Percentiles rank a stretch among this genome's conserved stretches.
phyloP scores from a whole-genome alignment of 768 basidiomycete species.

The Auriculariales sp. region DNA sequence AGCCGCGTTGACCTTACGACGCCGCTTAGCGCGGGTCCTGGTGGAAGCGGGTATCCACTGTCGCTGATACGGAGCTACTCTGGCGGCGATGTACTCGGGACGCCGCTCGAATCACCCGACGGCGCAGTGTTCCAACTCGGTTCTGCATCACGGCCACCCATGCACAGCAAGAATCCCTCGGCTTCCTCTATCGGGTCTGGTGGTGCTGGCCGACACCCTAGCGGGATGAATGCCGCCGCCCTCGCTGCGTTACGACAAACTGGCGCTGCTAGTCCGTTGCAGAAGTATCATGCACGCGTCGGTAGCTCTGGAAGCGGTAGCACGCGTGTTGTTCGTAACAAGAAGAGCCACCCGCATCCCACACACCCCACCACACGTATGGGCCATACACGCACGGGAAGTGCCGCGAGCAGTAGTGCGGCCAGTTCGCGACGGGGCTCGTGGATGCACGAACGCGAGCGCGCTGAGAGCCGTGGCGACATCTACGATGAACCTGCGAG shows the following conservation, averaged over 20 bases:
- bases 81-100: neutral
- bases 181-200: neutral
- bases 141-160: neutral
- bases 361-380: slow-evolving; percentile 52
- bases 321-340: slow-evolving; percentile 61
- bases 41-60: neutral
- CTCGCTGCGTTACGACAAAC: neutral
- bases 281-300: slow-evolving; percentile 53
- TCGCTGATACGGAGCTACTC: neutral
- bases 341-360: slow-evolving; percentile 23
- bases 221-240: neutral
- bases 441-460: neutral
- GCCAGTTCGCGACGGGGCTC: neutral
- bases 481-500: neutral
- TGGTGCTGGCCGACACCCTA: neutral
- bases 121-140: neutral
- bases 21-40: neutral
- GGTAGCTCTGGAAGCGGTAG: slow-evolving; percentile 80
- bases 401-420: neutral
- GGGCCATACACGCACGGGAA: neutral
- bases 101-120: neutral
- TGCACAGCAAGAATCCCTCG: slow-evolving; percentile 1
- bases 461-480: too few species aligned
- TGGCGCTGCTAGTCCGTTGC: slow-evolving; percentile 55
- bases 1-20: slow-evolving; percentile 27